phyloP scores from a whole-genome alignment of 176 grass and related monocot species.

The Coix lacrymajobi region DNA sequence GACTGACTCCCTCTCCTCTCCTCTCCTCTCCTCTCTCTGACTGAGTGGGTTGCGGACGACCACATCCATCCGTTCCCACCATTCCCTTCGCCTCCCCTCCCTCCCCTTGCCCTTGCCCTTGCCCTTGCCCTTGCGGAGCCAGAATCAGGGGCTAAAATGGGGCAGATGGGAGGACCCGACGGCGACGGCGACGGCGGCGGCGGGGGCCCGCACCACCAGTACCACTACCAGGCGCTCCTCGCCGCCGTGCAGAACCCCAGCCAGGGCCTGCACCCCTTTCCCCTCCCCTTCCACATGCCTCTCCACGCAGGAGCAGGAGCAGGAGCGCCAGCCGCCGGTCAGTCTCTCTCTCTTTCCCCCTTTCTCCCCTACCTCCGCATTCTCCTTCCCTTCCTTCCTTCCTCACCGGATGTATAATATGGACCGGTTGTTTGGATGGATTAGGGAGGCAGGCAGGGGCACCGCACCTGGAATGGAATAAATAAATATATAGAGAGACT shows the following conservation, averaged over 20 bases:
- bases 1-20: too few relatives aligned
- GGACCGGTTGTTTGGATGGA: not conserved
- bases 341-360: not conserved
- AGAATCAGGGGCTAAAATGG: not conserved
- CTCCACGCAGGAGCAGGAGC: not conserved
- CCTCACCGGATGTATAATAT: not conserved
- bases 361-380: not conserved
- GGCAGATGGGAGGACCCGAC: slow-evolving; percentile 22
- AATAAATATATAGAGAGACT: too few relatives aligned
- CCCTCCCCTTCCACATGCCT: slow-evolving; percentile 24
- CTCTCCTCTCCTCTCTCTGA: too few relatives aligned
- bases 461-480: too few relatives aligned
- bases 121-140: not conserved
- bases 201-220: slow-evolving; percentile 7
- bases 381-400: not conserved
- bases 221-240: slow-evolving; percentile 48
- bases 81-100: not conserved
- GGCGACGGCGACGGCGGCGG: slow-evolving; percentile 11
- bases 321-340: slow-evolving; percentile 7
- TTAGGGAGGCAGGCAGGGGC: not conserved
- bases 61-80: not conserved
- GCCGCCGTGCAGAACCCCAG: slow-evolving; percentile 35
- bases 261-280: slow-evolving; percentile 26
- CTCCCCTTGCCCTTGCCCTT: not conserved
- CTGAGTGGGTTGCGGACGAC: not conserved